Conservation (phyloP, 805 yeast species). For the Ogataea minuta region DNA sequence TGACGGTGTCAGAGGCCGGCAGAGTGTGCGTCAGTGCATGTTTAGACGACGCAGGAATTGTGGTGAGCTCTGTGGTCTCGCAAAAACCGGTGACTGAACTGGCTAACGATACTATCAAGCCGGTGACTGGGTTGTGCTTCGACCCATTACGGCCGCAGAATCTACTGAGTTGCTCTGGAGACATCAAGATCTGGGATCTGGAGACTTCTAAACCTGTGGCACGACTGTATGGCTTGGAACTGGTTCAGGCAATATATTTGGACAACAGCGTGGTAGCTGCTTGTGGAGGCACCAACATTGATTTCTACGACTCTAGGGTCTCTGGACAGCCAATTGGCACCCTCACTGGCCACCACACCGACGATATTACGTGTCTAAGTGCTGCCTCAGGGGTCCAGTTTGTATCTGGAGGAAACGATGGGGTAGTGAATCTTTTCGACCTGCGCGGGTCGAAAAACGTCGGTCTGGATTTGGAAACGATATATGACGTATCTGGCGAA, state of each 20-base stretch:
- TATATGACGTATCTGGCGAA: constrained; percentile 10
- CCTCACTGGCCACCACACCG: constrained; percentile 15
- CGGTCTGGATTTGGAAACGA: constrained; percentile 16
- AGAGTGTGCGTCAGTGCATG: constrained; percentile 11
- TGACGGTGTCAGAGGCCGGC: constrained; percentile 11
- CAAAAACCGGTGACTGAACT: constrained; percentile 5
- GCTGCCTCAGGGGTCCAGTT: constrained; percentile 5
- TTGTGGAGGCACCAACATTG: constrained; percentile 13
- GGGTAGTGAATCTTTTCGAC: constrained; percentile 18
- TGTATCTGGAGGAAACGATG: constrained; percentile 22
- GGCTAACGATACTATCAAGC: constrained; percentile 12
- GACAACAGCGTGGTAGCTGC: constrained; percentile 12
- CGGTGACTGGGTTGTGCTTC: constrained; percentile 10
- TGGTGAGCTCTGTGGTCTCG: constrained; percentile 9
- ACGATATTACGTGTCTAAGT: constrained; percentile 16
- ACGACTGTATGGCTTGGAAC: constrained; percentile 1
- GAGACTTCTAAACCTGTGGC: constrained; percentile 2
- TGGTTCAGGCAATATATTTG: constrained; percentile 12
- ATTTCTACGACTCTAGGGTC: constrained; percentile 16
- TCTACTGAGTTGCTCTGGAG: constrained; percentile 18
- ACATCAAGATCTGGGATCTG: constrained; percentile 19
- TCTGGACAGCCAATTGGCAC: constrained; percentile 8
- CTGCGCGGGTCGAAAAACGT: constrained; percentile 13
- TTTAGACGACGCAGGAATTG: constrained; percentile 11
- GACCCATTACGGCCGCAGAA: constrained; percentile 7